Base-by-base conservation (phyloP, 2,329 filamentous ascomycete species). In the Triangularia setosa region DNA sequence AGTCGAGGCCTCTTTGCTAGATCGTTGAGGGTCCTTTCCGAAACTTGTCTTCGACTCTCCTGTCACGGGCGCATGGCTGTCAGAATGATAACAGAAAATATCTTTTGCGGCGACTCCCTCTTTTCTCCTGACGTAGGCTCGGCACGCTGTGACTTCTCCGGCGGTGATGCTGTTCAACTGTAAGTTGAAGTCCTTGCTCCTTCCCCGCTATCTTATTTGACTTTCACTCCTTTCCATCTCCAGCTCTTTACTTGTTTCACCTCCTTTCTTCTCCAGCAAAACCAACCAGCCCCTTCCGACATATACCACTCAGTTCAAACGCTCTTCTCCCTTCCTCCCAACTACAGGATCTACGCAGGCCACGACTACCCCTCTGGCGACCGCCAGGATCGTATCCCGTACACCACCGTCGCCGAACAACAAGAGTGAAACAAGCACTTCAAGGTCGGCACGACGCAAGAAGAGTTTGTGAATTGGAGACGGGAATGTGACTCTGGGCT, bases 111-210 rank as follows among this genome's bases (percentile, higher is more conserved):
- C 0, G 83, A 85, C 66, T 84, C 82, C 0, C 72, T 85, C 44
- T 85, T 85, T 69, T 76, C 84, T 62, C 73, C 75, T 2, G 83
- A 85, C 62, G 77, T 85, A 48, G 83, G 83, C 14, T 79, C 80
- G 0, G 83, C 83, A 0, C 78, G 83, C 1, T 83, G 81, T 61
- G 84, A 86, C 64, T 86, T 86, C 57, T 83, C 84, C 0, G 82
- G 81, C 1, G 83, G 84, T 4, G 76, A 75, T 60, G 79, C 82
- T 0, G 68, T 66, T 1, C 72, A 73, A 6, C 77, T 86, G 63
- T 69, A 27, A 44, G 57, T 57, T 30, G 5, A 24, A 24, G 3
- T 54, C 27, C 16, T 18, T 8, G 6, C n/a, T 21, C 25, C n/a
- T 24, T 18, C 28, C n/a, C n/a, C n/a, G n/a, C n/a, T n/a, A n/a